phyloP scores from a whole-genome alignment of 257 asterid genomes.

The Solanum lycopersicoides region DNA sequence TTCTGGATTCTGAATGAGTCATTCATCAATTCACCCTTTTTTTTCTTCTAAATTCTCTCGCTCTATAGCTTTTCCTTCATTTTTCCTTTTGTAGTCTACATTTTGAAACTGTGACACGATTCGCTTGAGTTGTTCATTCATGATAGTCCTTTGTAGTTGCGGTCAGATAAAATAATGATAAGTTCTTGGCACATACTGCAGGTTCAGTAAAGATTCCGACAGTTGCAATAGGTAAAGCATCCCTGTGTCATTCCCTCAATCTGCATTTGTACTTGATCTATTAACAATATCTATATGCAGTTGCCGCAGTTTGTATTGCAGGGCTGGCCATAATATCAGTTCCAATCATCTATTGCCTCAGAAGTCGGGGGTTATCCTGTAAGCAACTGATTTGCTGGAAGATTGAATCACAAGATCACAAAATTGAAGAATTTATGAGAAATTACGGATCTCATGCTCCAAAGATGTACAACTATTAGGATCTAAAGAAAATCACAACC shows the following conservation, averaged over 20 bases:
- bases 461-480: conserved; percentile 22
- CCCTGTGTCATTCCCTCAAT: neutral
- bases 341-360: conserved; percentile 3
- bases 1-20: neutral
- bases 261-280: neutral
- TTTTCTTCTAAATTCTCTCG: neutral
- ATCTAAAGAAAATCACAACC: conserved; percentile 39
- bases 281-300: conserved; percentile 18
- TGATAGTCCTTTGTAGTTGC: neutral
- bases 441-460: conserved; percentile 39
- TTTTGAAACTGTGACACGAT: neutral
- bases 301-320: neutral
- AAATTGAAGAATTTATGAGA: conserved; percentile 25
- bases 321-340: neutral
- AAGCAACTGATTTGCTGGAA: neutral
- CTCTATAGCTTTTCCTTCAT: neutral
- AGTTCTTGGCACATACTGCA: neutral
- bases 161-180: neutral
- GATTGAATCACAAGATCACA: neutral
- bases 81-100: neutral
- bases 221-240: neutral
- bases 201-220: neutral
- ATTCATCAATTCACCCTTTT: neutral
- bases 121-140: neutral
- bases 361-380: neutral